Conservation (phyloP, 805 yeast species). For the Metschnikowia reukaufii region DNA sequence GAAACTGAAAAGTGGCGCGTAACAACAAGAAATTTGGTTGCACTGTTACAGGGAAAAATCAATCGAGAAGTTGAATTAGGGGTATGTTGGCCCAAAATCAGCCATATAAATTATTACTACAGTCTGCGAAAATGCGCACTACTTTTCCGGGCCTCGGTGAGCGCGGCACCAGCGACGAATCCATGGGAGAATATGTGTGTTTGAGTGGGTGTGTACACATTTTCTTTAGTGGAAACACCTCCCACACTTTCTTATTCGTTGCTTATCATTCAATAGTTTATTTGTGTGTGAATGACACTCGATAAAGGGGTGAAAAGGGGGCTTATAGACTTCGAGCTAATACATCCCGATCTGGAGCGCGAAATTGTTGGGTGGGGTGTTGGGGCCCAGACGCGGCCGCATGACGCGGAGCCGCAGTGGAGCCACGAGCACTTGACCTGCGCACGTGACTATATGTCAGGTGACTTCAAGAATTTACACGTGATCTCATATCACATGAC, state of each 20-base stretch:
- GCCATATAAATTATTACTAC: too few species aligned
- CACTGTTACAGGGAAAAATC: too few species aligned
- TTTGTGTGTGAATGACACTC: slow-evolving; percentile 1
- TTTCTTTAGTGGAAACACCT: not conserved
- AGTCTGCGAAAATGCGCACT: not conserved
- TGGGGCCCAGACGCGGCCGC: slow-evolving; percentile 1
- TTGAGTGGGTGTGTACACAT: not conserved
- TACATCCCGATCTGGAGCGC: not conserved
- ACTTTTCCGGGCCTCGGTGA: too few species aligned
- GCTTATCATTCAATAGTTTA: not conserved
- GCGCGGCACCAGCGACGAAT: too few species aligned
- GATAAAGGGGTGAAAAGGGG: not conserved
- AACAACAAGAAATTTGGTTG: not conserved
- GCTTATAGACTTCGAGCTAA: not conserved
- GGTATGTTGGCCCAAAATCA: slow-evolving; percentile 2
- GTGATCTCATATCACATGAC: slow-evolving; percentile 1
- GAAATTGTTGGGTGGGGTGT: slow-evolving; percentile 10
- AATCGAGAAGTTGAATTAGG: not conserved
- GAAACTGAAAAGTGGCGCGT: not conserved
- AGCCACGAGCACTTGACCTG: too few species aligned
- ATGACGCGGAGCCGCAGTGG: too few species aligned
- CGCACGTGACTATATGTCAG: not conserved
- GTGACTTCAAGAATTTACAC: not conserved
- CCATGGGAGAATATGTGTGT: not conserved
- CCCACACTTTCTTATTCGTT: not conserved